These are phyloP conservation scores for Actinomucor elegans DNA, from an alignment of 371 early-diverging fungal species.

Conservation along the genomic window DNA sequence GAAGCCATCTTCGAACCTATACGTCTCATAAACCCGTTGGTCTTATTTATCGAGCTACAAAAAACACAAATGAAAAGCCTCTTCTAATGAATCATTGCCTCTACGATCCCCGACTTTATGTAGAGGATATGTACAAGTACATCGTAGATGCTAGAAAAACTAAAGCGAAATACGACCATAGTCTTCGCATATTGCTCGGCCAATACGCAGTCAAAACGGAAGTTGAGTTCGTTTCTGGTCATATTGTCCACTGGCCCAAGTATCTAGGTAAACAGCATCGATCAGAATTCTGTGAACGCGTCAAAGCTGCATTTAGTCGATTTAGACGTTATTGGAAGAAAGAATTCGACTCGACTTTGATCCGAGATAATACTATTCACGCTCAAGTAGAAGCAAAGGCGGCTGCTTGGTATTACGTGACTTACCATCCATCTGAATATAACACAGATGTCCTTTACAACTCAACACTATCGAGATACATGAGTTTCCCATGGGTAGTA, in stretches of 20 bases:
- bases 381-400: slow-evolving; percentile 45
- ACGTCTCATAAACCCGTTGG: slow-evolving; percentile 53
- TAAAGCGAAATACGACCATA: slow-evolving; percentile 52
- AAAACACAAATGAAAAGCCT: neutral
- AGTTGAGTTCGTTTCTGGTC: slow-evolving; percentile 43
- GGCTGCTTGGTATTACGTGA: slow-evolving; percentile 71
- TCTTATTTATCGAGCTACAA: slow-evolving; percentile 42
- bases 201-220: slow-evolving; percentile 57
- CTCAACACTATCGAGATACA: slow-evolving; percentile 3
- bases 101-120: slow-evolving; percentile 45
- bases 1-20: slow-evolving; percentile 41
- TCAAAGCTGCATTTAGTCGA: slow-evolving; percentile 28
- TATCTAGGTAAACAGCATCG: slow-evolving; percentile 8
- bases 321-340: slow-evolving; percentile 40
- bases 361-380: neutral
- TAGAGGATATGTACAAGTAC: slow-evolving; percentile 54
- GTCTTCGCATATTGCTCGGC: slow-evolving; percentile 53
- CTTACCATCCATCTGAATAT: slow-evolving; percentile 49
- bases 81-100: neutral
- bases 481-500: slow-evolving; percentile 64
- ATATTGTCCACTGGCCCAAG: slow-evolving; percentile 27
- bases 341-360: slow-evolving; percentile 28
- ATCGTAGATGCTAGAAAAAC: slow-evolving; percentile 44
- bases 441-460: slow-evolving; percentile 8
- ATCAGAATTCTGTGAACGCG: neutral